phyloP scores from a whole-genome alignment of 176 grass and related monocot genomes.

The Leersia perrieri region DNA sequence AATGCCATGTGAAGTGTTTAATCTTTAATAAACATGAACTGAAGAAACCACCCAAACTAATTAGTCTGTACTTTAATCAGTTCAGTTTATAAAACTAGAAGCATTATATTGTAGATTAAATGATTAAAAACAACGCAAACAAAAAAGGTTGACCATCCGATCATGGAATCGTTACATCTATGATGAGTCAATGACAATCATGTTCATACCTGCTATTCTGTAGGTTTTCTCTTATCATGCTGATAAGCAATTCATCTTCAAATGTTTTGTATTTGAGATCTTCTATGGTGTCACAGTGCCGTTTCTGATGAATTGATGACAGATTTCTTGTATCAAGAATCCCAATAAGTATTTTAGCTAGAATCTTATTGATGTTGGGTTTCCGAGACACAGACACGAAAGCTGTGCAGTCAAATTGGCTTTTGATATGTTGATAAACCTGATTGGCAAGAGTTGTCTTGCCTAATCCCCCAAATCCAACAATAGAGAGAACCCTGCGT shows the following conservation, averaged over 20 bases:
- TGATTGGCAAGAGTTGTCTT: constrained; percentile 39
- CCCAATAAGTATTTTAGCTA: neutral
- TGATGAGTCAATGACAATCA: neutral
- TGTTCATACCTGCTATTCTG: constrained; percentile 14
- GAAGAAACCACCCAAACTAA: neutral
- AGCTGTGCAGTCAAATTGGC: constrained; percentile 15
- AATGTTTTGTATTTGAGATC: neutral
- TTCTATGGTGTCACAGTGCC: neutral
- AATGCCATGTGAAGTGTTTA: neutral
- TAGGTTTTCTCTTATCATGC: constrained; percentile 13
- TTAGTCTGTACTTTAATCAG: neutral
- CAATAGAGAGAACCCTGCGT: constrained; percentile 23
- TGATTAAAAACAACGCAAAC: neutral
- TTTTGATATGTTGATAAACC: constrained; percentile 8
- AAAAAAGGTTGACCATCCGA: neutral
- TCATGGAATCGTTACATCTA: neutral
- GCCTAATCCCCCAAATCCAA: constrained; percentile 28
- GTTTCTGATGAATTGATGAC: neutral
- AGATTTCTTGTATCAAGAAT: neutral
- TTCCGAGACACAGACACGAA: constrained; percentile 16
- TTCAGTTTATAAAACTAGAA: neutral
- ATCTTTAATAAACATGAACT: neutral
- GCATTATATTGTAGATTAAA: neutral
- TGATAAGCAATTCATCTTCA: neutral
- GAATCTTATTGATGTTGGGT: constrained; percentile 19